A percentile compares a stretch with the other conserved stretches of the same genome.
Conservation (phyloP, 129 eudicot species). For the Erigeron canadensis region DNA sequence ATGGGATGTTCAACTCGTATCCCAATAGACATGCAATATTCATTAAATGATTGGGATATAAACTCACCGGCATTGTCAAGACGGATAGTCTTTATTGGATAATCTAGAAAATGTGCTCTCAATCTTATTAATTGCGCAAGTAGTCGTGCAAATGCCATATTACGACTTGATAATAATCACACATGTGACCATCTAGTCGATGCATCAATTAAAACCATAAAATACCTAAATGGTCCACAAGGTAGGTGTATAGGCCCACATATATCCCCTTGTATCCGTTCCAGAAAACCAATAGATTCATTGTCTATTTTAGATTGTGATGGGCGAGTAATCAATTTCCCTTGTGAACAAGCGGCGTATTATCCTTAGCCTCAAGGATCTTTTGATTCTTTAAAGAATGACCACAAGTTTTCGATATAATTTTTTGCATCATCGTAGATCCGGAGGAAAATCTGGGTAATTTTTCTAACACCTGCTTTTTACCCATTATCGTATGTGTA, state of each 20-base stretch:
- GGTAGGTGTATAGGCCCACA: too few relatives aligned
- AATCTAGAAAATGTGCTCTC: conserved; percentile 2
- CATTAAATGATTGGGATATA: not conserved
- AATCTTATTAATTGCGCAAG: not conserved
- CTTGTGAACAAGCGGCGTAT: not conserved
- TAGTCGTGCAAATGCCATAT: conserved; percentile 7
- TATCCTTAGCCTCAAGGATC: not conserved
- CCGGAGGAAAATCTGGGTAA: not conserved
- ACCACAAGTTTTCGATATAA: not conserved
- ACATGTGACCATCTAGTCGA: conserved; percentile 6
- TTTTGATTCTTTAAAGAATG: not conserved
- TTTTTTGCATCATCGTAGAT: not conserved
- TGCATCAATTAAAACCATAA: not conserved
- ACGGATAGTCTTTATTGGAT: conserved; percentile 2
- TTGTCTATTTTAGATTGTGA: not conserved
- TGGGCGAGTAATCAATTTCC: not conserved
- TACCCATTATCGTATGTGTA: not conserved
- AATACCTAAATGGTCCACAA: too few relatives aligned
- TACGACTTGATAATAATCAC: conserved; percentile 3
- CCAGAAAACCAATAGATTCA: not conserved
- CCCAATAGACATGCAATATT: not conserved
- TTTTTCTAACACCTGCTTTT: not conserved
- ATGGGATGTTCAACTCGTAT: too few relatives aligned
- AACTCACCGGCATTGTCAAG: not conserved
- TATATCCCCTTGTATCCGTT: not conserved